Evolutionary conservation across 2,329 filamentous ascomycete genomes (phyloP), one percentile per base, ranked within the genome.

Genomic region (Penicillium sp.): DNA sequence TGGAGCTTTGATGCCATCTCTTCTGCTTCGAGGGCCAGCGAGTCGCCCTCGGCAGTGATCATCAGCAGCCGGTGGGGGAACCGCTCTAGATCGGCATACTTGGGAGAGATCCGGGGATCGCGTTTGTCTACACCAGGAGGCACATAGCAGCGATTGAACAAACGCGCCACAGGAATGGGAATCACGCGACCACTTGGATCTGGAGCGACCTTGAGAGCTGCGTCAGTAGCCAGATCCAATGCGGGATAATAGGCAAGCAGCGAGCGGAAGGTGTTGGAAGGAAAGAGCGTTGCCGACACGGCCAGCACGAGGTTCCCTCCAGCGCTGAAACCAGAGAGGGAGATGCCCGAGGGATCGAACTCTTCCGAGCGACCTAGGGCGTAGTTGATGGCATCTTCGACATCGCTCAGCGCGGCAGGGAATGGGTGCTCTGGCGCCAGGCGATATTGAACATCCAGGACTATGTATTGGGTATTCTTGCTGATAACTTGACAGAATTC

Each of bases 251-350:
- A 71, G 1, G 73, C 70, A 28, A 78, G 41, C 15, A 78, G 45
- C 4, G 64, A 68, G 53, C 57, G 63, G 61, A 75, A 76, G 4
- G 69, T 75, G 51, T 69, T 67, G 43, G 59, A 63, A 6, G 70
- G 69, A 52, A 73, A 78, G 20, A 64, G 58, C 37, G 37, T 67
- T 52, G 69, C 69, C 1, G 72, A 66, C 2, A 72, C 70, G 1
- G 70, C 71, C 5, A 81, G 67, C 0, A 74, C 73, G 12, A 81
- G 71, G 51, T 76, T 80, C 0, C 60, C 78, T 15, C 79, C 78
- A 1, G 79, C 77, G 55, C 78, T 80, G 68, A 80, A 81, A 4
- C 78, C 79, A 6, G 71, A 76, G 10, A 79, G 57, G 1, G 72
- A 71, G 8, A 81, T 58, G 8, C 66, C 69, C 14, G 61, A 61